Evolutionary conservation across 225 moss, liverwort and hornwort genomes (phyloP).

Genomic region (Bryum argenteum): DNA sequence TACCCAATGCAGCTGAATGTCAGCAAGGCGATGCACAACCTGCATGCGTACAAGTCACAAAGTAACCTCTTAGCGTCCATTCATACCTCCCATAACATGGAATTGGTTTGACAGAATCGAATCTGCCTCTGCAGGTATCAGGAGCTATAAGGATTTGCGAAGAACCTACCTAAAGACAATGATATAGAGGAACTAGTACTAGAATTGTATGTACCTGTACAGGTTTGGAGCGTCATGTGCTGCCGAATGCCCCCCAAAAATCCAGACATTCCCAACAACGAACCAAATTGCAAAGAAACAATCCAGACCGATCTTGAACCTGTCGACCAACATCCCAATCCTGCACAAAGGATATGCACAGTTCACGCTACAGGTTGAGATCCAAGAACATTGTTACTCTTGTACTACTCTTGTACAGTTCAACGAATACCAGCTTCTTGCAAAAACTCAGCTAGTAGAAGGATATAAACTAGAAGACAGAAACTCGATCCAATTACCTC

Average conservation of each 20-base stretch:
- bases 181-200: background rate
- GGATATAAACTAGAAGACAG: background rate
- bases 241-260: constrained; percentile 55
- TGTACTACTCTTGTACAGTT: background rate
- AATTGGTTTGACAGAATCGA: background rate
- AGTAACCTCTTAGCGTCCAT: constrained; percentile 6
- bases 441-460: background rate
- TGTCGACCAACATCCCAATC: constrained; percentile 43
- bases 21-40: constrained; percentile 56
- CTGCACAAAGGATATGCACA: constrained; percentile 24
- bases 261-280: constrained; percentile 59
- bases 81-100: constrained; percentile 14
- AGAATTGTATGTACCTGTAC: constrained; percentile 40
- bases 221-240: constrained; percentile 52
- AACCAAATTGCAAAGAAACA: constrained; percentile 62
- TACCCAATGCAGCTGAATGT: constrained; percentile 63
- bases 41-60: constrained; percentile 25
- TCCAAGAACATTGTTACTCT: background rate
- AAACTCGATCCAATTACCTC: background rate
- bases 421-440: too few species aligned
- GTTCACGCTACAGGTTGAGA: background rate
- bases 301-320: constrained; percentile 54
- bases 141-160: background rate
- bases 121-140: background rate
- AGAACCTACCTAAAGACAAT: constrained; percentile 1